Base-by-base conservation (phyloP, 2,329 filamentous ascomycete species). In the Thelonectria blattea region DNA sequence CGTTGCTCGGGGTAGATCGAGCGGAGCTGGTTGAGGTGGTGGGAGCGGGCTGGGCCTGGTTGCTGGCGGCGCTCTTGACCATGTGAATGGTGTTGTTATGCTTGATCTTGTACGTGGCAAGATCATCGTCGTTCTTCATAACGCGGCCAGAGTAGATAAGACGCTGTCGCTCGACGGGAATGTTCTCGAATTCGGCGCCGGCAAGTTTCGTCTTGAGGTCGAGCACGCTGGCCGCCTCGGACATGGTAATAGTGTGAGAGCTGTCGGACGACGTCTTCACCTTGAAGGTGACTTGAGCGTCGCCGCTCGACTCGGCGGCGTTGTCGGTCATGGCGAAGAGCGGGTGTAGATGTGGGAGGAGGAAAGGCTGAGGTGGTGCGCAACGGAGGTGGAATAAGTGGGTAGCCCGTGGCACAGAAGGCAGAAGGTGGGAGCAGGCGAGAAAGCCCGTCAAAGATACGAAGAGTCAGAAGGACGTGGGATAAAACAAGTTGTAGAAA, bases 91-190 rank as follows among this genome's bases (percentile, higher is more conserved):
- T 98, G 78, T 98, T 95, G 65, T 93, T 93, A 66, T 92, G 85
- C 83, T 97, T 97, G 78, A 99, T 93, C 83, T 97, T 98, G 81
- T 96, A 96, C 58, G 87, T 87, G 65, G 84, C 87, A 45, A 99
- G 81, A 0, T 91, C 89, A 71, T 99, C 94, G 60, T 90, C 88
- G 75, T 99, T 95, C 82, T 98, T 99, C 80, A 99, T 88, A 62
- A 99, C 94, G 62, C 94, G 90, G 54, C 95, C 95, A 6, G 94
- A 97, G 82, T 98, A 99, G 79, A 99, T 99, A 65, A 99, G 84
- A 62, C 95, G 91, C 80, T 98, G 94, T 68, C 93, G 88, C 73
- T 96, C 92, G 55, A 89, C 84, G 34, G 95, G 90, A 57, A 97
- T 88, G 75, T 96, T 90, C 76, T 96, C 94, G 73, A 89, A 92